phyloP scores from a whole-genome alignment of 495 filamentous ascomycete species.

The Tricharina praecox region DNA sequence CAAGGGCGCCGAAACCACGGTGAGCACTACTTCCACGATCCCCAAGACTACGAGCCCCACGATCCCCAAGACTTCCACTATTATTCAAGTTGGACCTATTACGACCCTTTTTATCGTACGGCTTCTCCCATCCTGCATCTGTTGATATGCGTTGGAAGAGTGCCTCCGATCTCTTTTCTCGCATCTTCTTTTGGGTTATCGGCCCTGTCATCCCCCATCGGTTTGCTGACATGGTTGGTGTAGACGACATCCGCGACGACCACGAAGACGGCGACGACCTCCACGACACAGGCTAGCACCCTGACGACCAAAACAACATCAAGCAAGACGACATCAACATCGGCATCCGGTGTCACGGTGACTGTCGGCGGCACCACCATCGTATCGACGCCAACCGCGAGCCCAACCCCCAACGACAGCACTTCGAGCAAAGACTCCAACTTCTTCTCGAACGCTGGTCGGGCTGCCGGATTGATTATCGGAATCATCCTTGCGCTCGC shows the following conservation, averaged over 20 bases:
- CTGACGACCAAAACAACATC: neutral
- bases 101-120: conserved; percentile 22
- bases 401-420: neutral
- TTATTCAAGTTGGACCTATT: conserved; percentile 16
- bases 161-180: no score
- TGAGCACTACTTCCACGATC: conserved; percentile 20
- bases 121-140: conserved; percentile 14
- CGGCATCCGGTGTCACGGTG: neutral
- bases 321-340: neutral
- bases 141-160: no score
- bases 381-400: neutral
- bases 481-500: conserved; percentile 26
- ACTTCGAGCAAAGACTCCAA: neutral
- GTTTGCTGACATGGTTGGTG: no score
- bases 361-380: neutral
- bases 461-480: conserved; percentile 27
- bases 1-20: conserved; percentile 25
- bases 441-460: conserved; percentile 25
- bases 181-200: no score
- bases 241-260: no score
- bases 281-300: neutral
- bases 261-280: neutral
- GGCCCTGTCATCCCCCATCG: no score
- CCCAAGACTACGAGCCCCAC: conserved; percentile 17
- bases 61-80: conserved; percentile 15